Base-by-base conservation (phyloP, 441 rosid species). In the Melastoma candidum region DNA sequence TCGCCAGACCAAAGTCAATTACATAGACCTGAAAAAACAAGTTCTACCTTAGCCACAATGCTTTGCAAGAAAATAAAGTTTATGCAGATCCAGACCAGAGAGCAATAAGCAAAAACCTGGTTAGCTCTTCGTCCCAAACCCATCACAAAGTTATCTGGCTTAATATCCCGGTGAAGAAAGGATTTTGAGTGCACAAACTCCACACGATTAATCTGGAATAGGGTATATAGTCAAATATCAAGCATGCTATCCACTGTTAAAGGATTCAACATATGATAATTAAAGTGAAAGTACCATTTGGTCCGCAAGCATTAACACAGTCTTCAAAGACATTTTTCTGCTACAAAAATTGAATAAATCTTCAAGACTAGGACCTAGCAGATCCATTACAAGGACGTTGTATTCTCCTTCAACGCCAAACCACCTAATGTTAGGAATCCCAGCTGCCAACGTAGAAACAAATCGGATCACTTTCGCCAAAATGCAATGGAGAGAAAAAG, bases 321-420 rank as follows among this genome's bases (percentile, higher is more conserved):
- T 75, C 85, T 92, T 92, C 70, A 92, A 72, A 41, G 98, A 87
- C 49, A 92, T 84, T 63, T 92, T 92, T 64, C 97, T 67, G 59
- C 97, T 88, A 70, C 98, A 92, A 73, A 85, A 92, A 72, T 88
- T 92, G 67, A 92, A 92, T 59, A 92, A 70, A 71, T 92, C 98
- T 77, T 92, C 98, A 65, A 92, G 95, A 70, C 98, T 92, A 46
- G 95, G 98, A 44, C 98, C 98, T 53, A 92, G 89, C 56, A 92
- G 75, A 80, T 92, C 98, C 97, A 92, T 88, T 64, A 92, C 98
- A 11, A 92, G 71, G 27, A 88, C 94, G 73, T 92, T 92, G 70
- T 88, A 92, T 60, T 85, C 97, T 36, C 98, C 97, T 69, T 92
- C 98, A 59, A 84, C 80, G 4, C 98, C 97, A 66, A 82, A 92